Evolutionary conservation across 306 rosid genomes (phyloP).

Genomic region (Comarum palustre): DNA sequence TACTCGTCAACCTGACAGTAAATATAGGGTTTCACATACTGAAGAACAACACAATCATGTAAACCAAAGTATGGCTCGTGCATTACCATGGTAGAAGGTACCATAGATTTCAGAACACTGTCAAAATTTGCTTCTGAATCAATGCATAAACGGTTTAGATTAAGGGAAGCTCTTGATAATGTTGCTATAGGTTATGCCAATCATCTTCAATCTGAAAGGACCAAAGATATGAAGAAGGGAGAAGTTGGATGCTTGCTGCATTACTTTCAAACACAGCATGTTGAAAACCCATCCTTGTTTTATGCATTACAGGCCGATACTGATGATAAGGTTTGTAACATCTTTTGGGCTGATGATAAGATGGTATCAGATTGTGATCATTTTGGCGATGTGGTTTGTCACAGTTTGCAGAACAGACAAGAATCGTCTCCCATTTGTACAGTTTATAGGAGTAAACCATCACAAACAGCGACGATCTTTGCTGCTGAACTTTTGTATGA

Average conservation of each 20-base stretch:
- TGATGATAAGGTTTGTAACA: slow-evolving; percentile 60
- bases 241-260: slow-evolving; percentile 51
- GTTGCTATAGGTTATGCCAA: slow-evolving; percentile 36
- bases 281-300: slow-evolving; percentile 55
- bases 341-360: slow-evolving; percentile 62
- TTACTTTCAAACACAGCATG: slow-evolving; percentile 67
- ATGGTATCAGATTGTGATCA: slow-evolving; percentile 56
- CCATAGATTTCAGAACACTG: slow-evolving; percentile 25
- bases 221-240: slow-evolving; percentile 55
- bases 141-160: slow-evolving; percentile 31
- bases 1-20: slow-evolving; percentile 56
- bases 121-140: slow-evolving; percentile 31
- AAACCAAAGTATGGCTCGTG: slow-evolving; percentile 27
- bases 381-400: slow-evolving; percentile 60
- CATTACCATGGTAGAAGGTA: slow-evolving; percentile 26
- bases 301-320: slow-evolving; percentile 52
- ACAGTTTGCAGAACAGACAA: slow-evolving; percentile 41
- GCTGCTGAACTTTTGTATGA: slow-evolving; percentile 55
- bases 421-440: slow-evolving; percentile 51
- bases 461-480: slow-evolving; percentile 50
- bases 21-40: slow-evolving; percentile 55
- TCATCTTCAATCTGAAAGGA: slow-evolving; percentile 48
- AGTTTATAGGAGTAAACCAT: slow-evolving; percentile 58
- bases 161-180: slow-evolving; percentile 41
- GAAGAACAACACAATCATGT: slow-evolving; percentile 61